Evolutionary conservation across 148 eudicot species (phyloP), one percentile per base, ranked within the genome.

Genomic region (Bassia scoparia): DNA sequence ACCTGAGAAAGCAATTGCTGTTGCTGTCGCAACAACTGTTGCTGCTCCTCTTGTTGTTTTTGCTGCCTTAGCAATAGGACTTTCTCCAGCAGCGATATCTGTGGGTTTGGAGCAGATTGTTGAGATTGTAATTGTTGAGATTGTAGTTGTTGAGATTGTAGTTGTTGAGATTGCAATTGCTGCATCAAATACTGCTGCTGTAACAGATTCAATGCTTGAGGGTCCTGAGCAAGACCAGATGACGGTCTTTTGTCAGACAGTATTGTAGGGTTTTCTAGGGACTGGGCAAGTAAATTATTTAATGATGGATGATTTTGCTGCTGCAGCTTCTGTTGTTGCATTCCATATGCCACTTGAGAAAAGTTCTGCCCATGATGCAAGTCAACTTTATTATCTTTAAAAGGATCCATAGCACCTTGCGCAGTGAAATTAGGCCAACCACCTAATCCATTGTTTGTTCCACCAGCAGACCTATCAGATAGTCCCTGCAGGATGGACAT

Each of bases 151-250:
- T 90, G 96, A 56, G 96, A 74, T 58, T 92, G 96, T 74, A 86
- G 61, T n/a, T n/a, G n/a, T n/a, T n/a, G n/a, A n/a, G n/a, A n/a
- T n/a, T 91, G 96, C 75, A 86, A 63, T 70, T 89, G n/a, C n/a
- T n/a, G 97, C 78, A 89, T 53, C 78, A 96, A 71, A 71, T 90
- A 84, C 63, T 90, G 96, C 75, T 96, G 99, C 72, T 96, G 99
- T 74, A 96, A 77, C 81, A 92, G 76, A 82, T 75, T 86, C 20
- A 86, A 49, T 16, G 91, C 17, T 74, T 96, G 99, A 12, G 91
- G 90, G 76, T 96, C 96, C 77, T 90, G 96, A 56, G 86, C 69
- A 27, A 86, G 79, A 71, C 90, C 90, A 69, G 97, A 80, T 69
- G 92, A 65, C 48, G 90, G 86, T 48, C 90, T 74, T 74, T 81